Percentiles rank a stretch among this genome's conserved stretches.
These are phyloP conservation scores for Exophiala phaeomuriformis DNA, from an alignment of 2,329 filamentous ascomycete genomes.

Conservation along the genomic window DNA sequence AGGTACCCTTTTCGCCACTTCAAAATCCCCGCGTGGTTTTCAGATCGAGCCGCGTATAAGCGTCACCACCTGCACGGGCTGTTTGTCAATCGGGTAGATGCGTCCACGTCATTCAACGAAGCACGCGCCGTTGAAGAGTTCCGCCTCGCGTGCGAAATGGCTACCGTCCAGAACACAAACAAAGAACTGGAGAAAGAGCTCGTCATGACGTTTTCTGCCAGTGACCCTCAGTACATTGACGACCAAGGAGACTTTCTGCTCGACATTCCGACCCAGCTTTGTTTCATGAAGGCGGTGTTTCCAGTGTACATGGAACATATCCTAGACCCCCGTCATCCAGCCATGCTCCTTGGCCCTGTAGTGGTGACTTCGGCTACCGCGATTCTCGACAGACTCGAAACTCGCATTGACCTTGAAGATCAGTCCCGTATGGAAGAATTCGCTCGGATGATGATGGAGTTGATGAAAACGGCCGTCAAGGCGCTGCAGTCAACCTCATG, in stretches of 20 bases:
- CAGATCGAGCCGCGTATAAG: constrained; percentile 1
- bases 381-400: constrained; percentile 8
- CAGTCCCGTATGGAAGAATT: constrained; percentile 14
- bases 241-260: constrained; percentile 10
- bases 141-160: constrained; percentile 8
- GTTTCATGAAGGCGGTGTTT: constrained; percentile 20
- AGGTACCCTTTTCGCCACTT: constrained; percentile 12
- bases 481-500: constrained; percentile 2
- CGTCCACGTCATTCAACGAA: background rate
- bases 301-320: constrained; percentile 14
- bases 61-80: constrained; percentile 8
- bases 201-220: constrained; percentile 9
- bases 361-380: constrained; percentile 1
- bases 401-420: constrained; percentile 15
- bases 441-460: constrained; percentile 2
- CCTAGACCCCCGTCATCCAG: background rate
- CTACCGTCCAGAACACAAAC: background rate
- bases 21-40: constrained; percentile 13
- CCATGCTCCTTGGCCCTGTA: constrained; percentile 1
- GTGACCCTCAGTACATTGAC: constrained; percentile 10
- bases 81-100: constrained; percentile 6
- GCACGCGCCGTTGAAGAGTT: constrained; percentile 5
- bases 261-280: constrained; percentile 13
- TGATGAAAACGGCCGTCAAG: constrained; percentile 8
- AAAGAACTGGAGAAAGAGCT: constrained; percentile 1